Evolutionary conservation across 495 filamentous ascomycete species (phyloP), one percentile per base, ranked within the genome.

Genomic region (Talaromyces stipitatus): DNA sequence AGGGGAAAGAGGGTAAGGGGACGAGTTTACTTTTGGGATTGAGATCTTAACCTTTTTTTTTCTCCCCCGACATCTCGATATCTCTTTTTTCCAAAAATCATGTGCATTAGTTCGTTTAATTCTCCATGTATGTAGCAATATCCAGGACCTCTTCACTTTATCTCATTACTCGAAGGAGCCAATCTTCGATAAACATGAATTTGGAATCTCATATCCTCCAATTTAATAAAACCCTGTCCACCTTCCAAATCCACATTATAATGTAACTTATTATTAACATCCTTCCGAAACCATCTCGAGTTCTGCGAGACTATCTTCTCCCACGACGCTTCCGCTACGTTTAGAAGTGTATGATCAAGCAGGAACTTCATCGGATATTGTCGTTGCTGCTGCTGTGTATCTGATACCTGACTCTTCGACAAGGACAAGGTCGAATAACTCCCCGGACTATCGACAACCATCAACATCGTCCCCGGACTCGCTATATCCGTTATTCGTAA

Each of bases 141-240:
- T 51, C 27, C 27, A 57, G 32, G 55, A 50, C 43, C 36, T 57
- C 55, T 57, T 57, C 47, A 41, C 55, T 57, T 51, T 55, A 32
- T 54, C 18, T 2, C 14, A 2, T 12, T 32, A 24, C 3, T 55
- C 36, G 20, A 41, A 45, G 52, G 41, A 56, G 59, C 62, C 48
- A 77, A 46, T 48, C 74, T 60, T 30, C 74, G 68, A 64, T 92
- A 96, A 9, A 96, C 63, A 77, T 95, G 90, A 61, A 96, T 75
- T 70, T 96, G 91, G 75, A 89, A 96, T 54, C 92, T 82, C 91
- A 96, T 95, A 70, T 96, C 87, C 74, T 97, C 92, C 69, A 97
- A 74, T 55, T 72, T 69, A 16, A 66, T 73, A 9, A 45, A 45
- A 10, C 72, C 75, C 47, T 78, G 73, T 5, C 73, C 73, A n/a